Evolutionary conservation across 306 rosid genomes (phyloP), one percentile per base, ranked within the genome.

Genomic region (Prunus dulcis): DNA sequence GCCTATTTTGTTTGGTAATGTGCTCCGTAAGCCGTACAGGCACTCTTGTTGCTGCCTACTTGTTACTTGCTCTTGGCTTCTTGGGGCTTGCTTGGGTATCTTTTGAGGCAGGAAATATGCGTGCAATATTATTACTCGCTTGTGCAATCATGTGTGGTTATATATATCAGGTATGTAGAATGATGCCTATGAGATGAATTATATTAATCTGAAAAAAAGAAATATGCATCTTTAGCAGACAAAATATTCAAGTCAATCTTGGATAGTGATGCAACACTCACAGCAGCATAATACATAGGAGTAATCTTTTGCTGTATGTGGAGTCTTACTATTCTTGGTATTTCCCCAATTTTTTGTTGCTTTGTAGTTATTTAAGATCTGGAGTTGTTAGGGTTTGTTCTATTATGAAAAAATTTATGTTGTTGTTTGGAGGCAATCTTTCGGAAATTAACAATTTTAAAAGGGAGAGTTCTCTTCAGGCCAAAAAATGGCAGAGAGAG

Each of bases 101-200:
- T 28, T 45, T 87, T 69, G 80, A 82, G 67, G 91, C 93, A 9
- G 89, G 92, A 77, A 93, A 78, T 79, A 9, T 66, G 2, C 91
- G 85, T 55, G 85, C 98, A 27, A 85, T 93, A 58, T 52, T 88
- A 67, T 82, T 91, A 68, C 90, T 93, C 50, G 77, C 87, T 23
- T 87, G 84, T 69, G 95, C 97, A 69, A 88, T 91, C 69, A 64
- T 82, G 67, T 93, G 85, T 71, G 98, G 98, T 45, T 89, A 89
- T 77, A 77, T 89, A 75, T 93, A 93, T 83, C 98, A 93, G 96
- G 97, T 89, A 84, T 10, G 72, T 18, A 57, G 19, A 34, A 45
- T 7, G 28, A 60, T 46, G 47, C 61, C 5, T 18, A 5, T 7
- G 45, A 61, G 65, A 58, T 8, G 25, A 38, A 27, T 27, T 73